phyloP scores from a whole-genome alignment of 805 yeast genomes.

The Wickerhamiella cacticola region DNA sequence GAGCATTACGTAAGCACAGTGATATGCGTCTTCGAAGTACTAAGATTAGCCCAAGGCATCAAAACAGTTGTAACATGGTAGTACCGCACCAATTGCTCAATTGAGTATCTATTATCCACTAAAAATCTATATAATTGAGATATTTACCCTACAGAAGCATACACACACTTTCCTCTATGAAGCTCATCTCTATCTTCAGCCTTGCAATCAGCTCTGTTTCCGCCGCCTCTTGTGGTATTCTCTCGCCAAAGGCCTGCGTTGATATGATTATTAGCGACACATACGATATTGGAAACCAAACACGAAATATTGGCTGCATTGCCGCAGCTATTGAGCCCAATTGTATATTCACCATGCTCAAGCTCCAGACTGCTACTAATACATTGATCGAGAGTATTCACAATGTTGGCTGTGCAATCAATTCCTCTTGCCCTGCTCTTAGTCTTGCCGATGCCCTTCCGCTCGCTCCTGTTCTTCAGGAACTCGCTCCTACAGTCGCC shows the following conservation, averaged over 20 bases:
- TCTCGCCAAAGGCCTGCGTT: constrained; percentile 1
- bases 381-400: constrained; percentile 3
- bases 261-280: constrained; percentile 5
- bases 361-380: constrained; percentile 6
- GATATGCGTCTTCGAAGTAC: too few species aligned
- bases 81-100: too few species aligned
- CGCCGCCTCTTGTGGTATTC: constrained; percentile 7
- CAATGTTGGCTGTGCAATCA: background rate
- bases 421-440: constrained; percentile 5
- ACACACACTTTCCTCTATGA: background rate
- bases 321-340: constrained; percentile 9
- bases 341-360: constrained; percentile 9
- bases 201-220: background rate
- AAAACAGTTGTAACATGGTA: too few species aligned
- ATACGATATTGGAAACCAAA: constrained; percentile 8
- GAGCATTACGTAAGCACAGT: too few species aligned
- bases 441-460: constrained; percentile 2
- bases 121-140: too few species aligned
- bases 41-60: too few species aligned
- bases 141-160: too few species aligned
- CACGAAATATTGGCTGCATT: constrained; percentile 6
- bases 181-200: background rate
- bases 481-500: constrained; percentile 3
- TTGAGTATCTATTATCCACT: too few species aligned
- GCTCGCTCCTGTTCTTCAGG: constrained; percentile 4